Conservation (phyloP, 208 protist genomes). For the Acanthamoeba healyi region DNA sequence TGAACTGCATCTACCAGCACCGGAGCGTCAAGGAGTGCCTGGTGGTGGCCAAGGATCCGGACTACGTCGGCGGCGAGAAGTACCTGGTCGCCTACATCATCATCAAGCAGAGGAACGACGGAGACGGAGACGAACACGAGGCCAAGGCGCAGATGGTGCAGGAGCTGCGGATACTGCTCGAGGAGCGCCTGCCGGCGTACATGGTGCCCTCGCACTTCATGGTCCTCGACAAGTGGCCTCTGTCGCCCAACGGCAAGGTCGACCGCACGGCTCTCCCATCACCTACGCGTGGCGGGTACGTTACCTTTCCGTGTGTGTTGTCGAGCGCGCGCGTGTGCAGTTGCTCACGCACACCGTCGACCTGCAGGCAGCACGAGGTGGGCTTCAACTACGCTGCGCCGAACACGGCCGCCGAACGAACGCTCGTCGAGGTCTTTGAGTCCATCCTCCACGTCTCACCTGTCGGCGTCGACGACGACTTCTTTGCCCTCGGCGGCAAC, state of each 20-base stretch:
- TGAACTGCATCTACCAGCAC: constrained; percentile 48
- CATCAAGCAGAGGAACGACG: neutral
- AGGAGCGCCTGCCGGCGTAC: constrained; percentile 70
- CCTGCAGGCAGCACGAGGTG: constrained; percentile 11
- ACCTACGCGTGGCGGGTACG: neutral
- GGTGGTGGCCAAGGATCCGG: constrained; percentile 71
- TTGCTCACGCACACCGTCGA: neutral
- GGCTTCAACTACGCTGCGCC: constrained; percentile 8
- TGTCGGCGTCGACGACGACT: constrained; percentile 72
- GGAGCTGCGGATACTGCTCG: constrained; percentile 40
- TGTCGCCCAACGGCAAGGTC: constrained; percentile 71
- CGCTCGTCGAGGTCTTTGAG: constrained; percentile 15
- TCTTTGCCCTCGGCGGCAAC: constrained; percentile 78
- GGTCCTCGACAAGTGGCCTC: neutral
- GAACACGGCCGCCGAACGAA: neutral
- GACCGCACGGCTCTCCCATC: constrained; percentile 64
- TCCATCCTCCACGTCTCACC: constrained; percentile 57
- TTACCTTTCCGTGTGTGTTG: neutral
- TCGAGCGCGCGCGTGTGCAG: neutral
- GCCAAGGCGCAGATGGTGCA: neutral
- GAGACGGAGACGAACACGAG: neutral
- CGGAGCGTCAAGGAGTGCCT: constrained; percentile 61
- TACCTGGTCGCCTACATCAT: constrained; percentile 73
- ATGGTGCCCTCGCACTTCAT: constrained; percentile 73
- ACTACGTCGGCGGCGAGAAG: constrained; percentile 62